Evolutionary conservation across 2,329 filamentous ascomycete species (phyloP).

Genomic region (Aspergillus niger): DNA sequence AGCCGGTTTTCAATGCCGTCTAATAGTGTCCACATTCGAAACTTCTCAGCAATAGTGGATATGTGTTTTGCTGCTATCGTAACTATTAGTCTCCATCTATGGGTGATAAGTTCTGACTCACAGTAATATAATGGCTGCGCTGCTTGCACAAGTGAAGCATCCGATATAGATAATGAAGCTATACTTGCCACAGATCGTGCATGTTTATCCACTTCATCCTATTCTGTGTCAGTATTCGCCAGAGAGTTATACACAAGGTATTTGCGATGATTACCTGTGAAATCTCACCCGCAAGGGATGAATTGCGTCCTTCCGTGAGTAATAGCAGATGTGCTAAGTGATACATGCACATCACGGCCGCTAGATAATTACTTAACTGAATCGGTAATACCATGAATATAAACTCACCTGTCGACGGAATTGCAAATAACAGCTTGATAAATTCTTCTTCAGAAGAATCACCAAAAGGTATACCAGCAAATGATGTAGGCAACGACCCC

Average conservation of each 20-base stretch:
- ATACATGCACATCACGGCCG: background rate
- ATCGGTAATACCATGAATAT: no score
- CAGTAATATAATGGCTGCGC: background rate
- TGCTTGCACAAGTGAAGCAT: background rate
- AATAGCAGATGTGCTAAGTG: background rate
- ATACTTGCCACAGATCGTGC: background rate
- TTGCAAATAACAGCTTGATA: background rate
- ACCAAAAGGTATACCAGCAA: background rate
- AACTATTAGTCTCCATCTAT: background rate
- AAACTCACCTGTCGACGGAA: background rate
- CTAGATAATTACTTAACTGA: background rate
- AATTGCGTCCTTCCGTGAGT: background rate
- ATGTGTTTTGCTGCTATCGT: background rate
- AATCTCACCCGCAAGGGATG: no score
- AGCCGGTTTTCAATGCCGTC: background rate
- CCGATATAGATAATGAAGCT: background rate
- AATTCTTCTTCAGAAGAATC: background rate
- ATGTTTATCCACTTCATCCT: background rate
- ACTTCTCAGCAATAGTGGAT: background rate
- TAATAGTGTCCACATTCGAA: background rate
- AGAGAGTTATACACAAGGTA: no score
- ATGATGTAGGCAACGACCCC: background rate
- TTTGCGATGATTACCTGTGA: no score
- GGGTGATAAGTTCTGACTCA: background rate
- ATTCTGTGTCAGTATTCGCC: background rate